phyloP scores from a whole-genome alignment of 164 flowering plant genomes.

The Akebia trifoliata region DNA sequence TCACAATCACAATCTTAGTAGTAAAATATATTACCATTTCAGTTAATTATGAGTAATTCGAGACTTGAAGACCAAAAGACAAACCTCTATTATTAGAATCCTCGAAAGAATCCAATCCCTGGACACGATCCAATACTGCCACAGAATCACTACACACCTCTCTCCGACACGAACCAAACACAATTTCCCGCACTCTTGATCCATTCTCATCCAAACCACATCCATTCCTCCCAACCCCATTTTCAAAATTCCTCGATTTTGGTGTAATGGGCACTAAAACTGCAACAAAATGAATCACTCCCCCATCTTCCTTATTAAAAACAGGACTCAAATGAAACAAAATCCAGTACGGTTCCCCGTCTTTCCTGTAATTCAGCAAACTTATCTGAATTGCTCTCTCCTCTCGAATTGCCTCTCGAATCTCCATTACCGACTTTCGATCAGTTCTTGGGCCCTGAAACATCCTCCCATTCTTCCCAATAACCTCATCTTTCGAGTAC shows the following conservation, averaged over 20 bases:
- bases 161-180: conserved; percentile 69
- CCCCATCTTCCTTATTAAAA: conserved; percentile 58
- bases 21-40: no score
- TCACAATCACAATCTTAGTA: no score
- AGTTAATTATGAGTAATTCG: no score
- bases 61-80: conserved; percentile 13
- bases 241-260: conserved; percentile 21
- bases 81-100: conserved; percentile 52
- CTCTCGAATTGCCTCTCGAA: conserved; percentile 75
- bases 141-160: conserved; percentile 56
- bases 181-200: conserved; percentile 26
- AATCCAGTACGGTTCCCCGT: conserved; percentile 88
- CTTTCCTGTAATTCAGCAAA: conserved; percentile 77
- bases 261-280: conserved; percentile 75
- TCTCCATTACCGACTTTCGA: conserved; percentile 62
- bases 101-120: conserved; percentile 26
- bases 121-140: conserved; percentile 28
- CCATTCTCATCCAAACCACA: conserved; percentile 25
- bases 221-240: conserved; percentile 28
- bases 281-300: conserved; percentile 66
- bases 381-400: conserved; percentile 47
- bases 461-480: conserved; percentile 72
- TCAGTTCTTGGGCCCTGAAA: conserved; percentile 80
- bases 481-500: conserved; percentile 58
- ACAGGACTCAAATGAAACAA: conserved; percentile 79